Conservation (phyloP, 2,329 filamentous ascomycete genomes). For the Colletotrichum tabaci region DNA sequence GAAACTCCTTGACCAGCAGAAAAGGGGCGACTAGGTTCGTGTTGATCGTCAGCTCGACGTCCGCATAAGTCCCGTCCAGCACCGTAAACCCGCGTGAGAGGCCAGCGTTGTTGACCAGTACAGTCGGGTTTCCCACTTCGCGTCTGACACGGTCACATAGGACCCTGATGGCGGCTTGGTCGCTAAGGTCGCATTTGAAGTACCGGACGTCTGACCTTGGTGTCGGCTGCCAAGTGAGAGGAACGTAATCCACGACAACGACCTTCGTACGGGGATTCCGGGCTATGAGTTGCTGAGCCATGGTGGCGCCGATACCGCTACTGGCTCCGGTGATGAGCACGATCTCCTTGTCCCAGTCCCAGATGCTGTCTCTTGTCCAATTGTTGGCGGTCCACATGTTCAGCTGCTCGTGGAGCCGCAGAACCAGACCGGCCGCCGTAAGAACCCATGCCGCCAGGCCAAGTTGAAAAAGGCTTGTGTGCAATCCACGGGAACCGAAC, state of each 20-base stretch:
- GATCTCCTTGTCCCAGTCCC: constrained; percentile 58
- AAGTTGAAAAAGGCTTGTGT: background rate
- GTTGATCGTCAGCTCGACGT: constrained; percentile 49
- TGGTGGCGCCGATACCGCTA: constrained; percentile 57
- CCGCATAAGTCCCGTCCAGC: constrained; percentile 47
- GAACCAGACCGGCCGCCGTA: constrained; percentile 23
- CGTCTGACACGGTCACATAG: constrained; percentile 49
- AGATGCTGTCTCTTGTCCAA: constrained; percentile 43
- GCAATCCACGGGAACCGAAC: background rate
- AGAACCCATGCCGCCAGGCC: background rate
- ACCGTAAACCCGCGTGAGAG: constrained; percentile 47
- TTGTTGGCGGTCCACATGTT: constrained; percentile 45
- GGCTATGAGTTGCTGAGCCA: constrained; percentile 49
- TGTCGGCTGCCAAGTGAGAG: constrained; percentile 46
- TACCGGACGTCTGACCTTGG: background rate
- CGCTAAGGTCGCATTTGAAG: constrained; percentile 49
- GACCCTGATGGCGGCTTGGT: constrained; percentile 47
- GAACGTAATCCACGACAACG: constrained; percentile 52
- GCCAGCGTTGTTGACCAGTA: constrained; percentile 54
- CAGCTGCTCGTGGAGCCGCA: constrained; percentile 44
- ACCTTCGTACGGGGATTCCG: constrained; percentile 48
- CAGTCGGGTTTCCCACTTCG: constrained; percentile 55
- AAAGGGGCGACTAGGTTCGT: constrained; percentile 73
- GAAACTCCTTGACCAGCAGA: constrained; percentile 68
- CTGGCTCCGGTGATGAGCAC: constrained; percentile 61